Conservation (phyloP, 2,329 filamentous ascomycete species). For the Phialophora macrospora region DNA sequence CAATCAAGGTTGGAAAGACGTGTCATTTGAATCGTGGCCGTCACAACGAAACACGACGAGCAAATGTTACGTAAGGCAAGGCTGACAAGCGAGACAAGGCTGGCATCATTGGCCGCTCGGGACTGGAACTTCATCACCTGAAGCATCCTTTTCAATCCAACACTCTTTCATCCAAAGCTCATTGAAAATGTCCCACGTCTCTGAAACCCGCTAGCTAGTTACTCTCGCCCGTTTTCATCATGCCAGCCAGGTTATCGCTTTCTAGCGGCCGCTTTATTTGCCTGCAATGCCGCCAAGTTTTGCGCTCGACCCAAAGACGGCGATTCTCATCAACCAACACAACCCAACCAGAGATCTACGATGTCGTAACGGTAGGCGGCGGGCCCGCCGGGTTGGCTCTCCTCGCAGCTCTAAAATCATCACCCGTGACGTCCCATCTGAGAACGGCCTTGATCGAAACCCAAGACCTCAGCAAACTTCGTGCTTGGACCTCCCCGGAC, state of each 20-base stretch:
- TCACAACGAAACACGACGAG: background rate
- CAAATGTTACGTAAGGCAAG: background rate
- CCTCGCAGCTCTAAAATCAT: conserved; percentile 74
- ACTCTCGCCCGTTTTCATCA: background rate
- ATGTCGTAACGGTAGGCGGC: conserved; percentile 89
- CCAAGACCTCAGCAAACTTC: conserved; percentile 76
- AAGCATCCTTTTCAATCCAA: background rate
- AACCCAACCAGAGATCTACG: conserved; percentile 71
- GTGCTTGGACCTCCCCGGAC: conserved; percentile 68
- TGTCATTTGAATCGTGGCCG: background rate
- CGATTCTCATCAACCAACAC: conserved; percentile 25
- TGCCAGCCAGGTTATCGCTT: conserved; percentile 23
- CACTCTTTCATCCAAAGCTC: background rate
- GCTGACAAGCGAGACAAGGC: background rate
- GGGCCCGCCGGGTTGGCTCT: conserved; percentile 88
- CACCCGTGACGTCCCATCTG: conserved; percentile 73
- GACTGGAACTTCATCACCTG: background rate
- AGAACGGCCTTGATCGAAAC: conserved; percentile 88
- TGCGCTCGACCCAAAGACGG: conserved; percentile 19
- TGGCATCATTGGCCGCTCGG: background rate
- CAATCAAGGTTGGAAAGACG: background rate
- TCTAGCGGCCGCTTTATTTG: conserved; percentile 19
- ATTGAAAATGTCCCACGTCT: background rate
- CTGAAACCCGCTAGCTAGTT: background rate
- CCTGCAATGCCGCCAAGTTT: conserved; percentile 25